Base-by-base conservation (phyloP, 2,329 filamentous ascomycete species). In the Aureobasidium subglaciale region DNA sequence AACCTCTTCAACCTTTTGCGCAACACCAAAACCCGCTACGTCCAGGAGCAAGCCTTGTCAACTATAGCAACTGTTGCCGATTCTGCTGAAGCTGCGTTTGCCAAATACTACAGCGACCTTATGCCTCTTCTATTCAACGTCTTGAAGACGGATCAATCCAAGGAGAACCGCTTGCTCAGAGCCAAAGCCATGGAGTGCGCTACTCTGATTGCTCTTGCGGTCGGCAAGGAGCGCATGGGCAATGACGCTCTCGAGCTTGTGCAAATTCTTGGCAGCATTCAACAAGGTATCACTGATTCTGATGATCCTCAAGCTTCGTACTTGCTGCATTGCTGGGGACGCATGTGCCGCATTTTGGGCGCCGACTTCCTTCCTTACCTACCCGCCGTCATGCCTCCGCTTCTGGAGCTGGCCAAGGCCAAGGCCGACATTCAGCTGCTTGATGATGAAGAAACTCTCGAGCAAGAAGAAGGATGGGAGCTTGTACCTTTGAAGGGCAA, bases 171-270 rank as follows among this genome's bases (percentile, higher is more conserved):
- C 54, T 77, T 97, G 43, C 80, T 99, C 35, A 84, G 92, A 57
- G 93, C 93, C 48, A 99, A 99, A 77, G 93, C 93, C 3, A 99
- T 99, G 93, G 93, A 99, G 73, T 99, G 93, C 68, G 92, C 93
- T 16, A 99, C 93, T 7, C 77, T 99, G 40, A 99, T 99, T 65
- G 90, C 93, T 29, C 77, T 99, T 54, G 93, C 93, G 27, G 93
- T 99, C 59, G 93, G 93, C 52, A 93, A 95, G 71, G 88, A 95
- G 64, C 87, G 88, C 59, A 90, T 99, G 71, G 91, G 89, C 9
- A 79, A 82, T 61, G 92, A 99, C 72, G 91, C 92, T 4, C 79
- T 93, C 73, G 87, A 84, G 38, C 78, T 99, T 37, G 92, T 97
- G 18, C 85, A 95, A 64, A 80, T 96, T 20, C 79, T 99, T 52